A percentile compares a stretch with the other conserved stretches of the same genome.
Conservation (phyloP, 257 asterid species). For the Rauvolfia tetraphylla region DNA sequence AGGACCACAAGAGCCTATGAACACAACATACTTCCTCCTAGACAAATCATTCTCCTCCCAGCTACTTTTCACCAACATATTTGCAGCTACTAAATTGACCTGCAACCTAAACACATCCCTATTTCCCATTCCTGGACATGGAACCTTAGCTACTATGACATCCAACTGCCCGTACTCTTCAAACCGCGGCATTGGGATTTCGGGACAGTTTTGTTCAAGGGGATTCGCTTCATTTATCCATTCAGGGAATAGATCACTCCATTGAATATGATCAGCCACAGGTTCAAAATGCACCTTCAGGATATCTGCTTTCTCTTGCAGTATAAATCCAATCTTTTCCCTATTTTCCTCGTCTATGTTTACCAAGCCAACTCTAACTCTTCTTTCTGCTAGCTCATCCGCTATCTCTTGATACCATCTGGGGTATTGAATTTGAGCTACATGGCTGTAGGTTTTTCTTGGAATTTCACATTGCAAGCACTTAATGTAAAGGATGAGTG, state of each 20-base stretch:
- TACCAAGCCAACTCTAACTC: conserved; percentile 28
- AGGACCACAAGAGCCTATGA: conserved; percentile 56
- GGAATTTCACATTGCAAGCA: neutral
- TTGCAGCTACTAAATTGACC: conserved; percentile 68
- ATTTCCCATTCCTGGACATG: conserved; percentile 28
- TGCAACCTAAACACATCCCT: conserved; percentile 75
- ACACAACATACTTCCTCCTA: conserved; percentile 40
- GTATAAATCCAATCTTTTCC: neutral
- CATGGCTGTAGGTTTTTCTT: neutral
- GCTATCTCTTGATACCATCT: conserved; percentile 23
- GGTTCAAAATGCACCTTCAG: conserved; percentile 29
- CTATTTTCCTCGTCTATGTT: conserved; percentile 14
- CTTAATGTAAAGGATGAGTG: conserved; percentile 29
- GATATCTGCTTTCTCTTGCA: conserved; percentile 14
- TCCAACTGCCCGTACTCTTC: conserved; percentile 41
- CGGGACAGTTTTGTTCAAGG: conserved; percentile 36
- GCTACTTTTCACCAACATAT: conserved; percentile 52
- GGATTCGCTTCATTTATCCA: conserved; percentile 41
- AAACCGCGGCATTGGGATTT: conserved; percentile 58
- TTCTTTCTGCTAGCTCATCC: conserved; percentile 11
- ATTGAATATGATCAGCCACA: conserved; percentile 28
- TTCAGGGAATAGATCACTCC: conserved; percentile 58
- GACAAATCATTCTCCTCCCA: conserved; percentile 16
- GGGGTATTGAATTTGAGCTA: conserved; percentile 9
- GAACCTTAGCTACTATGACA: conserved; percentile 55